A percentile compares a stretch with the other conserved stretches of the same genome.
These are phyloP conservation scores for Aspergillus viridinutans DNA, from an alignment of 2,329 filamentous ascomycete species.

Conservation along the genomic window DNA sequence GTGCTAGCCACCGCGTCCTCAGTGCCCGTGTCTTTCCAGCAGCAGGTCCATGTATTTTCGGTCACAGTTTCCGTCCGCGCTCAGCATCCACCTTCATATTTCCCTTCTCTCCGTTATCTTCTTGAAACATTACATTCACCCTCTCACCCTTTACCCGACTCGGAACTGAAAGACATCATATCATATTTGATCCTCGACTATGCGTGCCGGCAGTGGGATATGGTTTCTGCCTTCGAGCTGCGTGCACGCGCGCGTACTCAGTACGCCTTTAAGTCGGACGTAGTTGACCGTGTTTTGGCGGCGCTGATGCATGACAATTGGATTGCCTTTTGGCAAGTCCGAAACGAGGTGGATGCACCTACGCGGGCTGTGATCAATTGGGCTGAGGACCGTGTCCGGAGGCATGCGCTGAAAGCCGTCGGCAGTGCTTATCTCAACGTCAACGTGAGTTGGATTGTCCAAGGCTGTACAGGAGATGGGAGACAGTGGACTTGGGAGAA, in stretches of 20 bases:
- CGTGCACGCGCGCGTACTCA: slow-evolving; percentile 45
- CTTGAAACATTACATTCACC: slow-evolving; percentile 65
- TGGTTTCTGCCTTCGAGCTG: slow-evolving; percentile 68
- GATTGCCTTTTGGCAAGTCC: slow-evolving; percentile 68
- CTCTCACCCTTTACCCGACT: slow-evolving; percentile 60
- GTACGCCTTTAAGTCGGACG: slow-evolving; percentile 61
- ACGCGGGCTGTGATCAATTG: slow-evolving; percentile 75
- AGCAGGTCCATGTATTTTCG: slow-evolving; percentile 88
- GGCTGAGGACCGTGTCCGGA: slow-evolving; percentile 68
- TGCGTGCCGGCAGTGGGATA: slow-evolving; percentile 74
- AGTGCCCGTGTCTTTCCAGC: slow-evolving; percentile 73
- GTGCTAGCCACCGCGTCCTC: slow-evolving; percentile 68
- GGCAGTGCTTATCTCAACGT: slow-evolving; percentile 75
- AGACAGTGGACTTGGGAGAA: slow-evolving; percentile 61
- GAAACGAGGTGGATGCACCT: slow-evolving; percentile 72
- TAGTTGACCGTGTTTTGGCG: slow-evolving; percentile 64
- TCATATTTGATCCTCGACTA: slow-evolving; percentile 82
- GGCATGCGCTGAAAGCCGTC: slow-evolving; percentile 80
- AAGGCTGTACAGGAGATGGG: slow-evolving; percentile 43
- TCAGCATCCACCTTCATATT: slow-evolving; percentile 81
- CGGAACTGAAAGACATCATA: slow-evolving; percentile 74
- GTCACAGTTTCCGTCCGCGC: slow-evolving; percentile 78
- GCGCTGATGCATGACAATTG: slow-evolving; percentile 80
- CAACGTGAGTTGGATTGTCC: slow-evolving; percentile 66
- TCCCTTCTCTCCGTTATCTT: slow-evolving; percentile 77